Percentiles rank a stretch among this genome's conserved stretches.
phyloP scores from a whole-genome alignment of 108 stramenopile species.

The Fragilariopsis cylindrus region DNA sequence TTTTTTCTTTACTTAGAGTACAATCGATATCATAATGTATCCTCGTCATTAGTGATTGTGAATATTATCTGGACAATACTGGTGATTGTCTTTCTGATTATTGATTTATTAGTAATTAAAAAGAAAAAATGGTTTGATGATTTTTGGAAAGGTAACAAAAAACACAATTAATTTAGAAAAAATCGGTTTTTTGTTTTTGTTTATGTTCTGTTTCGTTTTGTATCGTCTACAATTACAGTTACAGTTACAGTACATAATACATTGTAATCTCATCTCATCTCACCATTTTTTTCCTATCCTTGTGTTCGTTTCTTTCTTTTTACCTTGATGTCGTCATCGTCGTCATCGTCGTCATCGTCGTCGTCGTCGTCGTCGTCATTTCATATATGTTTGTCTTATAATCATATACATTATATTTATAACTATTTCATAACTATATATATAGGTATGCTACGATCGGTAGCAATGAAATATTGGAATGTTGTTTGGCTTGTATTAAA shows the following conservation, averaged over 20 bases:
- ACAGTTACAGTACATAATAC: background rate
- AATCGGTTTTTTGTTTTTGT: background rate
- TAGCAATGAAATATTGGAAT: constrained; percentile 12
- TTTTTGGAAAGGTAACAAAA: constrained; percentile 12
- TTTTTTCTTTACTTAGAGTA: background rate
- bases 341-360: too few relatives aligned
- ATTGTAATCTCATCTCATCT: background rate
- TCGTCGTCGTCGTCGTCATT: too few relatives aligned
- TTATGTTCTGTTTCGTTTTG: background rate
- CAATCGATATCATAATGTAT: background rate
- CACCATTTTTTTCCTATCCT: background rate
- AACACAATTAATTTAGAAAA: background rate
- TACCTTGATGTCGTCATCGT: too few relatives aligned
- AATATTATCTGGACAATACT: background rate
- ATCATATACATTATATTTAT: too few relatives aligned
- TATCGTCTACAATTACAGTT: background rate
- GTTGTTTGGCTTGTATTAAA: constrained; percentile 14
- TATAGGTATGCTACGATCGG: constrained; percentile 9
- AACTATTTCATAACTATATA: too few relatives aligned
- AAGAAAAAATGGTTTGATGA: constrained; percentile 6
- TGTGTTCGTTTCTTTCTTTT: background rate
- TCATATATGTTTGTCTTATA: too few relatives aligned
- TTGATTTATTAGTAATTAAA: background rate
- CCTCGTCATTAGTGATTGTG: background rate
- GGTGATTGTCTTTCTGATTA: background rate